Percentiles rank a stretch among this genome's conserved stretches.
phyloP scores from a whole-genome alignment of 305 asterid genomes.

The Lippia alba region DNA sequence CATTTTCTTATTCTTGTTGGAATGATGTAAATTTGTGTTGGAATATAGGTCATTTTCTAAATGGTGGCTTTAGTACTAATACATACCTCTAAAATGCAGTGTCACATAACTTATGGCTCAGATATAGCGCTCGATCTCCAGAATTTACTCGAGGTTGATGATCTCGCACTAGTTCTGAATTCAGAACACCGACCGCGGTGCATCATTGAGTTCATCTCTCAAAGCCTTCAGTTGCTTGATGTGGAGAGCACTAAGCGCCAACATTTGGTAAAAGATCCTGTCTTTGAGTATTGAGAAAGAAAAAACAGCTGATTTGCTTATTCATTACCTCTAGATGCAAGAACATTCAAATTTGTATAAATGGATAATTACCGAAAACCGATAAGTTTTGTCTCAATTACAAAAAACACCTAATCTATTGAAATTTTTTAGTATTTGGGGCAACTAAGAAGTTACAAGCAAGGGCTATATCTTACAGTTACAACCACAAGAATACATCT shows the following conservation, averaged over 20 bases:
- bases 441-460: too few relatives aligned
- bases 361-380: too few relatives aligned
- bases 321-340: background rate
- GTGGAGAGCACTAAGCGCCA: conserved; percentile 66
- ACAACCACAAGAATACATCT: background rate
- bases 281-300: conserved; percentile 6
- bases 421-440: too few relatives aligned
- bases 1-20: too few relatives aligned
- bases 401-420: too few relatives aligned
- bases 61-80: conserved; percentile 9
- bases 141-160: conserved; percentile 71
- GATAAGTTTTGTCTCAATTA: too few relatives aligned
- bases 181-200: conserved; percentile 91
- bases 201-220: conserved; percentile 90
- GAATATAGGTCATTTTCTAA: background rate
- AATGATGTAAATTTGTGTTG: background rate
- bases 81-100: conserved; percentile 60
- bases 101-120: conserved; percentile 76
- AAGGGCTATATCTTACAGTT: too few relatives aligned
- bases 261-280: conserved; percentile 53
- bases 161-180: conserved; percentile 68
- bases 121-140: conserved; percentile 71
- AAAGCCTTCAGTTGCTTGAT: conserved; percentile 71
- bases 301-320: background rate
- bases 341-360: too few relatives aligned